Conservation (phyloP, 2,329 filamentous ascomycete species). For the Stagonosporopsis tanaceti region DNA sequence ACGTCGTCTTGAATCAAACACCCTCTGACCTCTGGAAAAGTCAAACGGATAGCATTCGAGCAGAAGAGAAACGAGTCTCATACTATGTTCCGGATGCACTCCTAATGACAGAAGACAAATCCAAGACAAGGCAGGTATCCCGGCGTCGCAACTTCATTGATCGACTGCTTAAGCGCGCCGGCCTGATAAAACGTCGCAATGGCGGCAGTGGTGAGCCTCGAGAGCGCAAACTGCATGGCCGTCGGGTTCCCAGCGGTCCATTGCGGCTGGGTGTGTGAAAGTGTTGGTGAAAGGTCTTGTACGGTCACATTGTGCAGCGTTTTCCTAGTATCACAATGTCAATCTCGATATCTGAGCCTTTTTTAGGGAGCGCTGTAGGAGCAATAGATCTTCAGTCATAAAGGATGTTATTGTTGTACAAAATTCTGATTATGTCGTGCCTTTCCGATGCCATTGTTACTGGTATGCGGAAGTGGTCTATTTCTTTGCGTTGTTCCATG, state of each 20-base stretch:
- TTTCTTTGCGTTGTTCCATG: slow-evolving; percentile 33
- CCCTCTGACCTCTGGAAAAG: too few relatives aligned
- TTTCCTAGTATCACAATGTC: not conserved
- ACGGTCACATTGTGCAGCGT: not conserved
- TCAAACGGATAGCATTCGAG: too few relatives aligned
- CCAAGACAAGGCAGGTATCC: not conserved
- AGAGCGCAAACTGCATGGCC: not conserved
- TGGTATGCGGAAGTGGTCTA: slow-evolving; percentile 8
- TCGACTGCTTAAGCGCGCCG: too few relatives aligned
- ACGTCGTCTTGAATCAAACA: too few relatives aligned
- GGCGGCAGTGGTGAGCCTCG: not conserved
- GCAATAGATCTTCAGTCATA: not conserved
- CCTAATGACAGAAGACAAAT: not conserved
- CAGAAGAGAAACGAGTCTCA: too few relatives aligned
- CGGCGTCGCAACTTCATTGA: not conserved
- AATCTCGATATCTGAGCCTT: not conserved
- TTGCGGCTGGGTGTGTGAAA: not conserved
- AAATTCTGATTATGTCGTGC: not conserved
- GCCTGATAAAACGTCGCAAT: not conserved
- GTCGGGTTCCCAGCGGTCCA: not conserved
- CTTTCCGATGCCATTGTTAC: not conserved
- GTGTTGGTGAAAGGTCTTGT: not conserved
- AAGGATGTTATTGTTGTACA: slow-evolving; percentile 11
- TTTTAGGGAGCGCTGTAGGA: not conserved
- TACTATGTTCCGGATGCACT: too few relatives aligned